A percentile compares a stretch with the other conserved stretches of the same genome.
Conservation (phyloP, 2,329 filamentous ascomycete genomes). For the Trichophaea hybrida region DNA sequence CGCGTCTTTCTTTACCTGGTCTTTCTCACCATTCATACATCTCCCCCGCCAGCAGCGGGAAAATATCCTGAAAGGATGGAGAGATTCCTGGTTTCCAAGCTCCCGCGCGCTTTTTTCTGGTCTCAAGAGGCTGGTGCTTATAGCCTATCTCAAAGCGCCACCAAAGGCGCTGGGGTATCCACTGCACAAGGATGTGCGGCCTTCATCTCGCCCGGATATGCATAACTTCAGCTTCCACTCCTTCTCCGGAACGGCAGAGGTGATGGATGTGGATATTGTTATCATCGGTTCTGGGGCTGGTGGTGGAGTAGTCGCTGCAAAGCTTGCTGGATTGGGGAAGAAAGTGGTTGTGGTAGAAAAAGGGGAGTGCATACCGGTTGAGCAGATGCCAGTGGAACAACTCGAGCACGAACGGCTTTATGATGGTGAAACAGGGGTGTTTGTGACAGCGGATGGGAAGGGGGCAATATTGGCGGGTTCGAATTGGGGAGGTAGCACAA, state of each 20-base stretch:
- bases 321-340: slow-evolving; percentile 60
- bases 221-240: not conserved
- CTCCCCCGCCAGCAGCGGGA: not conserved
- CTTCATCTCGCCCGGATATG: not conserved
- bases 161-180: not conserved
- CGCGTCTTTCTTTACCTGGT: not conserved
- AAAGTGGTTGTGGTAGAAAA: slow-evolving; percentile 72
- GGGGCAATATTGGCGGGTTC: slow-evolving; percentile 52
- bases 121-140: not conserved
- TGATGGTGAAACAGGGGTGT: slow-evolving; percentile 52
- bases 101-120: not conserved
- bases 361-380: slow-evolving; percentile 34
- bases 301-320: slow-evolving; percentile 66
- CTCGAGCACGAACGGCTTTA: slow-evolving; percentile 46
- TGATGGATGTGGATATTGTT: slow-evolving; percentile 52
- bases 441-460: slow-evolving; percentile 41
- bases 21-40: not conserved
- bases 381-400: slow-evolving; percentile 49
- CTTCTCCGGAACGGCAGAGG: not conserved
- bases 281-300: slow-evolving; percentile 80
- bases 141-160: not conserved
- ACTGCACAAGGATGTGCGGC: not conserved
- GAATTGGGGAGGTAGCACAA: slow-evolving; percentile 73
- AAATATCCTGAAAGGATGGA: not conserved
- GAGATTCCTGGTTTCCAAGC: not conserved